phyloP scores from a whole-genome alignment of 192 early-diverging fungal genomes.

The Helicostylum pulchrum region DNA sequence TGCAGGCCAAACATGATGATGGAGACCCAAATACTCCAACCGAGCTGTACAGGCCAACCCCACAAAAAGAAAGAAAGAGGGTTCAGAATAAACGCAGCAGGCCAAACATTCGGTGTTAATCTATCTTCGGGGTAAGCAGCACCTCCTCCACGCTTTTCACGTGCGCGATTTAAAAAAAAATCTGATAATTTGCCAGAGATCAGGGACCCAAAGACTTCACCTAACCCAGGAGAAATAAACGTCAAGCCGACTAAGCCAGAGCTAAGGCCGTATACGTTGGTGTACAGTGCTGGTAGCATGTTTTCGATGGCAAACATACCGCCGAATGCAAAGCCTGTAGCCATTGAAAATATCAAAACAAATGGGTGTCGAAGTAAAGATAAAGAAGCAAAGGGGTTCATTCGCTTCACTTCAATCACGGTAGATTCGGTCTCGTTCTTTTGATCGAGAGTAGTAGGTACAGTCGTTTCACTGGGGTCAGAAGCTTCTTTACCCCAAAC shows the following conservation, averaged over 20 bases:
- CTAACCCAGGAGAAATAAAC: slow-evolving; percentile 34
- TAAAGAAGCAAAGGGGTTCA: slow-evolving; percentile 8
- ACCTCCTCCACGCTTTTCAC: slow-evolving; percentile 20
- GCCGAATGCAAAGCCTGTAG: slow-evolving; percentile 45
- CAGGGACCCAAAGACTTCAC: slow-evolving; percentile 33
- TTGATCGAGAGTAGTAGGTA: not conserved
- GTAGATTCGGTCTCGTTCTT: not conserved
- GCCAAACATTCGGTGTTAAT: slow-evolving; percentile 27
- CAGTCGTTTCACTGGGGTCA: not conserved
- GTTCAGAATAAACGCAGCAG: slow-evolving; percentile 31
- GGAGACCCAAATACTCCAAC: slow-evolving; percentile 35
- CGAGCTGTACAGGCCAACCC: slow-evolving; percentile 40
- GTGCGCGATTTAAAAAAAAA: slow-evolving; percentile 26
- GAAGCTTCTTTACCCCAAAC: not conserved
- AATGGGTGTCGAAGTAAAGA: slow-evolving; percentile 42
- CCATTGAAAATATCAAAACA: slow-evolving; percentile 38
- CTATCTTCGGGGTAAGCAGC: slow-evolving; percentile 29
- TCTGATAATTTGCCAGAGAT: slow-evolving; percentile 32
- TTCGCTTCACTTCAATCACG: slow-evolving; percentile 28
- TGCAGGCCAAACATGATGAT: slow-evolving; percentile 41
- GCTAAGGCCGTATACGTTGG: slow-evolving; percentile 19
- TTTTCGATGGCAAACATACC: slow-evolving; percentile 49
- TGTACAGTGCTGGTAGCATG: slow-evolving; percentile 29
- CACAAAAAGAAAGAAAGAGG: slow-evolving; percentile 41
- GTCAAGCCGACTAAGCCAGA: slow-evolving; percentile 33